Evolutionary conservation across 1,139 yeast species (phyloP), one percentile per base, ranked within the genome.

Genomic region (Yamadazyma sp.): DNA sequence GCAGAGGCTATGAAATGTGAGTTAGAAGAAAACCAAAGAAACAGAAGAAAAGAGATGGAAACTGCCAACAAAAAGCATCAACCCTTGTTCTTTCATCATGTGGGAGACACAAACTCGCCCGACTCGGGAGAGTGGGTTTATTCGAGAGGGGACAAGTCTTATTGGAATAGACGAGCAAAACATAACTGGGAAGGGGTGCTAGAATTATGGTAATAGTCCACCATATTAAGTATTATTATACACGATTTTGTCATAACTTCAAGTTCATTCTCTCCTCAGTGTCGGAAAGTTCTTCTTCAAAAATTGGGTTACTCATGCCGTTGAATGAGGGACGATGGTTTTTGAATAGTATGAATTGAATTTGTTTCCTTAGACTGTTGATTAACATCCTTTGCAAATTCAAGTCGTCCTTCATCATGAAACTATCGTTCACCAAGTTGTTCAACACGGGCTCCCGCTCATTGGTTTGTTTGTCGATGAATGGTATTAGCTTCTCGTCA

Each of bases 1-100:
- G 96, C 97, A 0, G 97, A 90, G 55, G 52, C 47, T 1, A 50
- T 78, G 45, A 92, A 92, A 56, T 61, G 77, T 27, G 64, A 73
- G 34, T 66, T 90, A 26, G 98, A 92, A 57, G 90, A 85, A 53
- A 67, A 65, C 29, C 98, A 92, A 64, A 77, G 98, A 53, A 76
- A 66, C 6, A 76, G 96, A 54, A 77, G 98, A 50, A 78, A 75
- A 52, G 72, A 69, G 33, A 54, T 75, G 39, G 82, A 81, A 44
- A 77, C 68, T 20, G 54, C 60, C 0, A 71, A 69, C 2, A 53
- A 58, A 29, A 54, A 49, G 1, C 78, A 82, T 56, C 57, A 57
- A 31, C 94, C 97, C 0, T 56, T 62, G 20, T 90, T 83, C 54
- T 90, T 90, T 64, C 73, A 73, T 34, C 63, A 59, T 28, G 72